Evolutionary conservation across 2,329 filamentous ascomycete genomes (phyloP).

Genomic region (Aureobasidium mangrovei): DNA sequence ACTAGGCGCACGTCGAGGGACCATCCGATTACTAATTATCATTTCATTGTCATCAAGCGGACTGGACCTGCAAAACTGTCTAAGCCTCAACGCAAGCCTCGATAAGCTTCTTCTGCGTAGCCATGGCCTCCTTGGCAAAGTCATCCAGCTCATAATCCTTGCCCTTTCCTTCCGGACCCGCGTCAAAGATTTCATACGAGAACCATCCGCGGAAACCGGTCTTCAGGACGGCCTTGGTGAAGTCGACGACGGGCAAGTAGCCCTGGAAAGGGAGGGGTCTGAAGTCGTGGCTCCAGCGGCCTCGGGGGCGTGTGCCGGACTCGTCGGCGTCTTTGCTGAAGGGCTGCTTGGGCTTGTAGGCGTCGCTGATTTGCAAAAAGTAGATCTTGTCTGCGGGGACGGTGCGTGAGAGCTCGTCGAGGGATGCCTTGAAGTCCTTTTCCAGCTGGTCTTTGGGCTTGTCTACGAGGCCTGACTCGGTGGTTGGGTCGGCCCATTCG

Average conservation of each 20-base stretch:
- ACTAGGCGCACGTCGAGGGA: no score
- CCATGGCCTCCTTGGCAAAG: constrained; percentile 25
- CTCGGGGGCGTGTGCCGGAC: constrained; percentile 50
- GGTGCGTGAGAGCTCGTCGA: constrained; percentile 47
- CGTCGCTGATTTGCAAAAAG: constrained; percentile 66
- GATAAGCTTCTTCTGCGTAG: constrained; percentile 32
- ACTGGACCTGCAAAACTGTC: background rate
- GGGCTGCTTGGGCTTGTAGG: constrained; percentile 53
- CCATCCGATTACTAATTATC: no score
- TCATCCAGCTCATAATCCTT: constrained; percentile 42
- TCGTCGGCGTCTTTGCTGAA: constrained; percentile 43
- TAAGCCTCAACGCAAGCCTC: constrained; percentile 27
- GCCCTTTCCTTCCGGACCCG: constrained; percentile 45
- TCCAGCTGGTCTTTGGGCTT: constrained; percentile 14
- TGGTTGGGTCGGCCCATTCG: constrained; percentile 66
- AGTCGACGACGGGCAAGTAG: constrained; percentile 59
- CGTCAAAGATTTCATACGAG: constrained; percentile 62
- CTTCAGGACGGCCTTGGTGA: constrained; percentile 54
- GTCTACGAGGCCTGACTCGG: constrained; percentile 51
- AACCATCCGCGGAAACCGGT: constrained; percentile 62
- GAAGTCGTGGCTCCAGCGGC: constrained; percentile 62
- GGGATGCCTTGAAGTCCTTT: constrained; percentile 41
- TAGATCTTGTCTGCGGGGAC: constrained; percentile 64
- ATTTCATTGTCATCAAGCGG: no score
- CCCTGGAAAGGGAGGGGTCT: constrained; percentile 62